Evolutionary conservation across 257 asterid genomes (phyloP).

Genomic region (Thymus mandschuricus): DNA sequence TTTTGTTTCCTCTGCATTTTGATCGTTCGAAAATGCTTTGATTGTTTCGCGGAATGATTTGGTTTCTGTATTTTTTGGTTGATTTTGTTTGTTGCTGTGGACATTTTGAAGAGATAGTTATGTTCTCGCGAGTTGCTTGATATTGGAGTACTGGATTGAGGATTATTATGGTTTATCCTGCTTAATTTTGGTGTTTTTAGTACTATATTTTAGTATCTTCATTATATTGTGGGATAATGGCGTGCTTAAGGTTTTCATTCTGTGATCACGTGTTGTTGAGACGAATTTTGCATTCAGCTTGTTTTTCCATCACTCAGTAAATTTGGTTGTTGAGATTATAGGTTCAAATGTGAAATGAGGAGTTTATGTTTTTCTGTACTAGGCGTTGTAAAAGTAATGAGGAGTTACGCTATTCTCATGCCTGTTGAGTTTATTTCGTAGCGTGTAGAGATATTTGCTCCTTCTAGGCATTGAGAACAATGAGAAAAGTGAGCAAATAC

Average conservation of each 20-base stretch:
- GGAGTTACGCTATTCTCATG: too few species aligned
- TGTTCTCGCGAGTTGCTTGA: neutral
- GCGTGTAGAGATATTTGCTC: neutral
- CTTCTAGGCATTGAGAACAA: constrained; percentile 20
- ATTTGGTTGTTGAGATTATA: neutral
- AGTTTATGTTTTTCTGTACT: constrained; percentile 17
- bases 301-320: neutral
- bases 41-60: neutral
- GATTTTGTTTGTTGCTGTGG: constrained; percentile 13
- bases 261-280: constrained; percentile 15
- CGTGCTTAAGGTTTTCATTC: constrained; percentile 10
- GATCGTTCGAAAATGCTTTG: neutral
- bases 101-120: constrained; percentile 6
- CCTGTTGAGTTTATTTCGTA: neutral
- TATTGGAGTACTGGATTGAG: neutral
- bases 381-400: constrained; percentile 19
- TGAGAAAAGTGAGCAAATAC: neutral
- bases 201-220: neutral
- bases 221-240: neutral
- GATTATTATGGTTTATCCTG: neutral
- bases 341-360: constrained; percentile 18
- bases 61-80: constrained; percentile 1
- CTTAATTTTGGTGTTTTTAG: neutral
- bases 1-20: neutral
- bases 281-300: neutral